Base-by-base conservation (phyloP, 192 early-diverging fungal genomes). In the Backusella westeae region DNA sequence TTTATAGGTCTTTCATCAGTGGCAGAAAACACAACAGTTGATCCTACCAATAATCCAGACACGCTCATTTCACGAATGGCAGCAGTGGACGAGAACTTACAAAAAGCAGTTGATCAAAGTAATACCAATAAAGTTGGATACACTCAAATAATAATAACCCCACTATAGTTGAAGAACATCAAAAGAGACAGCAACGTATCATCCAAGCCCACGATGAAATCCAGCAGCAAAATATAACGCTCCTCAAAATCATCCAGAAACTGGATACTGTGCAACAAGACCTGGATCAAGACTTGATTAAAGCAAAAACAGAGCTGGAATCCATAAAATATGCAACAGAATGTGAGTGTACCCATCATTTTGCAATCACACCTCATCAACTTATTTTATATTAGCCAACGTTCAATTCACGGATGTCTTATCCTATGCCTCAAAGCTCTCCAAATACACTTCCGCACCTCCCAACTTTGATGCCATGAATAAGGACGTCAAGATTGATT, bases 361-460 rank as follows among this genome's bases (percentile, higher is more conserved):
- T 44, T 41, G 67, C 9, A 49, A 26, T 71, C 41, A n/a, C 34
- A 15, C 32, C 32, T 32, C 32, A n/a, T 8, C 49, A n/a, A n/a
- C 44, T 8, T 59, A 19, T 71, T 63, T 49, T 39, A 6, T 71
- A 6, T 19, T 46, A 83, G 82, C 82, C 36, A 80, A 77, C 59
- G 74, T 86, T 15, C 79, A 82, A 63, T 83, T 88, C 46, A 79
- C 68, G 5, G 87, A 88, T 35, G 82, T 88, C 17, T 73, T 88
- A 8, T 81, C 83, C 7, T 88, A 88, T 73, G 87, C 87, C 10
- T 84, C 85, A 26, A 83, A 84, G 39, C 75, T 88, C 4, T 84
- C 85, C 5, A 81, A 84, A 59, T 88, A 86, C 36, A 86, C 87
- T 0, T 88, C 85, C 0, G 87, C 87, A 69, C 87, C 87, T 41